Evolutionary conservation across 1,139 yeast species (phyloP).

Genomic region (Blastobotrys petasosporus): DNA sequence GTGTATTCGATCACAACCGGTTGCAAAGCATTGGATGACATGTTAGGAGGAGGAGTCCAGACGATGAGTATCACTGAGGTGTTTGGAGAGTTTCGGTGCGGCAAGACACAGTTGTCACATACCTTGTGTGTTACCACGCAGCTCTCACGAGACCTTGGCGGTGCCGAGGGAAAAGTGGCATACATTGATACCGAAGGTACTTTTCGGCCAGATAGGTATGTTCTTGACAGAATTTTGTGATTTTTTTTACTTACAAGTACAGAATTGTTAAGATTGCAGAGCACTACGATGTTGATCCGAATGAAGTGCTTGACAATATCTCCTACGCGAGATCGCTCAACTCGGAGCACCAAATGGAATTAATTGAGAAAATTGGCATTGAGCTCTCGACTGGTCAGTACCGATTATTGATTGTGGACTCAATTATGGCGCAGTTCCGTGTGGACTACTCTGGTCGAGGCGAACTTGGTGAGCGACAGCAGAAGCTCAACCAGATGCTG

Average conservation of each 20-base stretch:
- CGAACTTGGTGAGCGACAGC: constrained; percentile 56
- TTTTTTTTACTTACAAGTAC: neutral
- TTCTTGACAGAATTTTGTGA: neutral
- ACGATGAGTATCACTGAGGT: constrained; percentile 61
- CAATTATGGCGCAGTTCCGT: constrained; percentile 58
- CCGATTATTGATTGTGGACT: constrained; percentile 45
- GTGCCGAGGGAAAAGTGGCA: constrained; percentile 59
- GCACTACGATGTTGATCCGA: constrained; percentile 50
- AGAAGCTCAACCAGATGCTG: constrained; percentile 53
- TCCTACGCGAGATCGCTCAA: constrained; percentile 55
- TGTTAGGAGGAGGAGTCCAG: constrained; percentile 54
- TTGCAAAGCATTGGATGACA: constrained; percentile 46
- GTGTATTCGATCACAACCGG: constrained; percentile 50
- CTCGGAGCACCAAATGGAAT: constrained; percentile 56
- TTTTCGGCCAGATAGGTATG: constrained; percentile 20
- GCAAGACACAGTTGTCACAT: constrained; percentile 56
- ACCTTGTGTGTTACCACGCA: constrained; percentile 57
- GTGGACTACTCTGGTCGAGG: constrained; percentile 59
- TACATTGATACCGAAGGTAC: constrained; percentile 56
- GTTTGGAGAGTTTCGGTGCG: constrained; percentile 58
- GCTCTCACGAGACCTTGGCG: constrained; percentile 48
- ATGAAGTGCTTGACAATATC: constrained; percentile 46
- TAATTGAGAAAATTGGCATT: constrained; percentile 47
- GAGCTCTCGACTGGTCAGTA: constrained; percentile 48
- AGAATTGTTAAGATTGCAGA: constrained; percentile 51